A percentile compares a stretch with the other conserved stretches of the same genome.
Evolutionary conservation across 1,284 basidiomycete genomes (phyloP).

Genomic region (Sparassis latifolia): DNA sequence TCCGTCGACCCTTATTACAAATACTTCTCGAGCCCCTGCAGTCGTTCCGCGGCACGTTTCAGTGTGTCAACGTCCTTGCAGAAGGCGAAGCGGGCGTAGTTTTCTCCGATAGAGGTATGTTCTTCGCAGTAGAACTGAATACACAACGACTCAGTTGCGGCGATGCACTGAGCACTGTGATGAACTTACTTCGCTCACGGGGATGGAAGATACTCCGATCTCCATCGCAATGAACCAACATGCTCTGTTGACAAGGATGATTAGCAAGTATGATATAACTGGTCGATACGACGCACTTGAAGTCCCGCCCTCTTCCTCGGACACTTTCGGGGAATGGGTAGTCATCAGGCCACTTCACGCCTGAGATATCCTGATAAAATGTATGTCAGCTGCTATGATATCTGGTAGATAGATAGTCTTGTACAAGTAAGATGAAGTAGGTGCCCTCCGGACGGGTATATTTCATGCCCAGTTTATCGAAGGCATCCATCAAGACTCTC

Average conservation of each 20-base stretch:
- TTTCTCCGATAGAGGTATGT: slow-evolving; percentile 80
- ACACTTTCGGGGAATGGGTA: slow-evolving; percentile 80
- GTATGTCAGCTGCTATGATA: background rate
- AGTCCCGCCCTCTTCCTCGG: slow-evolving; percentile 80
- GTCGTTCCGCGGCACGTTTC: slow-evolving; percentile 67
- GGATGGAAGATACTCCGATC: slow-evolving; percentile 86
- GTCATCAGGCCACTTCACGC: slow-evolving; percentile 74
- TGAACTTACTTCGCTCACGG: slow-evolving; percentile 79
- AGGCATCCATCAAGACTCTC: slow-evolving; percentile 63
- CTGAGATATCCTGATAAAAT: slow-evolving; percentile 66
- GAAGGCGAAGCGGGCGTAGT: slow-evolving; percentile 85
- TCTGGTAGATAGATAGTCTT: slow-evolving; percentile 13
- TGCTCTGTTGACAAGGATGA: slow-evolving; percentile 40
- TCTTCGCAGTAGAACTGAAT: slow-evolving; percentile 83
- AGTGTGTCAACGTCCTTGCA: slow-evolving; percentile 89
- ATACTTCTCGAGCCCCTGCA: slow-evolving; percentile 56
- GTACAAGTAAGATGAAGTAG: slow-evolving; percentile 85
- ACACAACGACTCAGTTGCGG: slow-evolving; percentile 4
- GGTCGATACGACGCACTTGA: slow-evolving; percentile 44
- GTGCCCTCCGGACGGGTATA: slow-evolving; percentile 87
- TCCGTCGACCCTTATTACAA: too few relatives aligned
- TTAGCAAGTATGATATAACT: background rate
- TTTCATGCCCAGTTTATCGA: slow-evolving; percentile 81
- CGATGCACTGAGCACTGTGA: background rate
- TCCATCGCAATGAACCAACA: slow-evolving; percentile 90